These are phyloP conservation scores for Grammothele lineata DNA, from an alignment of 768 basidiomycete species.

Conservation along the genomic window DNA sequence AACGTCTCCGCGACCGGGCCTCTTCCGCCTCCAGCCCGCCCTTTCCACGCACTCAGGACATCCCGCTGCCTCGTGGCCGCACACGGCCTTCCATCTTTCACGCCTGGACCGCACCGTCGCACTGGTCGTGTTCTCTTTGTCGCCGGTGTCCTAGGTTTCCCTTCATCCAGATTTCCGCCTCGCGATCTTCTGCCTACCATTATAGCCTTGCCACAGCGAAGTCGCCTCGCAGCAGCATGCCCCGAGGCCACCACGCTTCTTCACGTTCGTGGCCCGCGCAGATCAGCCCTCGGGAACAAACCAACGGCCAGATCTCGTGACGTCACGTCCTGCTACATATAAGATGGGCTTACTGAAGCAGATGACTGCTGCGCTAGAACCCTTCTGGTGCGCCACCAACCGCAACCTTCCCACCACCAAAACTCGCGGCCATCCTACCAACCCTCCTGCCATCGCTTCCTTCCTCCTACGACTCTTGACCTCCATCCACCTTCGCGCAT, in stretches of 20 bases:
- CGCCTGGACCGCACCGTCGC: no score
- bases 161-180: neutral
- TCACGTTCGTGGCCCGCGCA: neutral
- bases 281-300: slow-evolving; percentile 6
- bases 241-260: no score
- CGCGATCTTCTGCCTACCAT: neutral
- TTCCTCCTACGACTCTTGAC: slow-evolving; percentile 39
- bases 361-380: slow-evolving; percentile 8
- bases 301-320: slow-evolving; percentile 12
- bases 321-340: slow-evolving; percentile 12
- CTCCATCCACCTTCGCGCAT: slow-evolving; percentile 34
- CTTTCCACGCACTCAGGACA: no score
- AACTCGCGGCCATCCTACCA: slow-evolving; percentile 6
- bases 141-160: no score
- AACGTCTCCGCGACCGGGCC: neutral
- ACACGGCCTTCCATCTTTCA: no score
- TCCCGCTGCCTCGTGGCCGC: no score
- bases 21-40: slow-evolving; percentile 4
- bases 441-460: neutral
- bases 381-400: slow-evolving; percentile 2
- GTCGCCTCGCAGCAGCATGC: no score
- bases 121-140: no score
- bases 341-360: slow-evolving; percentile 11
- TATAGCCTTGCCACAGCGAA: no score
- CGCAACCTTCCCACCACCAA: no score